These are phyloP conservation scores for Phytophthora sp. DNA, from an alignment of 352 stramenopile genomes.

Conservation along the genomic window DNA sequence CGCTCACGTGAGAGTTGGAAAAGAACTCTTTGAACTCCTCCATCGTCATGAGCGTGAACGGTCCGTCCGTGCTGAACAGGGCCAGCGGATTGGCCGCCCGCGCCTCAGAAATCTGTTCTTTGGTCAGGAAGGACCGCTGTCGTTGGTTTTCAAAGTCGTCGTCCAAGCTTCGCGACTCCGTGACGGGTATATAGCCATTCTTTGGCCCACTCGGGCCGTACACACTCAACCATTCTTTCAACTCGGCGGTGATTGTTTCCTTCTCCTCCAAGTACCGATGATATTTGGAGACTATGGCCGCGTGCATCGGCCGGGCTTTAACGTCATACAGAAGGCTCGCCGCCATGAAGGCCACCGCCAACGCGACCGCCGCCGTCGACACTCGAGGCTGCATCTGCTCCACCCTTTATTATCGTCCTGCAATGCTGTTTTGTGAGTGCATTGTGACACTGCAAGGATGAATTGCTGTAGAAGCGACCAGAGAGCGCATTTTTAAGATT, in stretches of 20 bases:
- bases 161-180: constrained; percentile 44
- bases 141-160: constrained; percentile 44
- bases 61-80: constrained; percentile 49
- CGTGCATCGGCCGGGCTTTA: constrained; percentile 51
- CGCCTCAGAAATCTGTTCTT: constrained; percentile 45
- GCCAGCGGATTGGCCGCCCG: constrained; percentile 46
- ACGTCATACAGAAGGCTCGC: constrained; percentile 24
- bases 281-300: constrained; percentile 54
- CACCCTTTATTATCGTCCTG: constrained; percentile 6
- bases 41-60: constrained; percentile 62
- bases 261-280: constrained; percentile 59
- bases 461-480: constrained; percentile 38
- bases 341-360: constrained; percentile 28
- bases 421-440: constrained; percentile 1
- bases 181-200: constrained; percentile 44
- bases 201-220: constrained; percentile 33
- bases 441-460: constrained; percentile 31
- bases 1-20: constrained; percentile 39
- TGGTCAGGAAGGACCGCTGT: constrained; percentile 58
- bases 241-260: constrained; percentile 43
- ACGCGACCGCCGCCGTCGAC: constrained; percentile 24
- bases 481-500: constrained; percentile 33
- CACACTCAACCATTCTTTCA: constrained; percentile 55
- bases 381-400: constrained; percentile 34
- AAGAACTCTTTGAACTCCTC: constrained; percentile 57